Base-by-base conservation (phyloP, 139 green algal species). In the Pycnococcus provasolii region DNA sequence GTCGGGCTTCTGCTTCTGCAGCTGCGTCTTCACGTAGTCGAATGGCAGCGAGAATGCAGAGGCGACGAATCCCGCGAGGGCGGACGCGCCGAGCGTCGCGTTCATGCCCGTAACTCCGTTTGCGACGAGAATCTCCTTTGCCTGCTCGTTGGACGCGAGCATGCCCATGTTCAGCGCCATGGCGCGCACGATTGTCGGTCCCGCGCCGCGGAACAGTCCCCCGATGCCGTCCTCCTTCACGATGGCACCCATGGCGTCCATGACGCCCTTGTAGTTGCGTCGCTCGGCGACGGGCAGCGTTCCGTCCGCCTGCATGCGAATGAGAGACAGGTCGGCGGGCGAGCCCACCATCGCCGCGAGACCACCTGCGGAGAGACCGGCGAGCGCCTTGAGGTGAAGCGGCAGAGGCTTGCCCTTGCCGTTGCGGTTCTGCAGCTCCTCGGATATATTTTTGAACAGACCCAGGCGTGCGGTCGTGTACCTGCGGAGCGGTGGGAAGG, bases 91-190 rank as follows among this genome's bases (percentile, higher is more conserved):
- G 41, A 62, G 58, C 41, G 72, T 73, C 42, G 61, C 67, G 3
- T 43, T 58, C 3, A 74, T 68, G 43, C 73, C 72, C 26, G 69
- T 65, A 4, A 53, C 61, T 3, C 41, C 41, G 53, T 62, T 53
- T 26, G 64, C 74, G 15, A 61, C 62, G 41, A 97, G 76, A 72
- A 90, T 88, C 81, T 99, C 92, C 83, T 96, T 94, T 53, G 87
- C 85, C 86, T 97, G 90, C 73, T 99, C 93, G 79, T 98, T 96
- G 60, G 89, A 93, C 9, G 93, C 93, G 53, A 99, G 82, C 93
- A 98, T 99, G 68, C 93, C 93, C 93, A 97, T 98, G 88, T 99
- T 99, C 53, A 99, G 85, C 2, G 91, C 85, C 90, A 96, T 97
- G 66, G 93, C 93, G 42, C 93, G 84, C 9, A 94, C 87, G 37